Conservation (phyloP, 140 eudicot species). For the Artemisia princeps region DNA sequence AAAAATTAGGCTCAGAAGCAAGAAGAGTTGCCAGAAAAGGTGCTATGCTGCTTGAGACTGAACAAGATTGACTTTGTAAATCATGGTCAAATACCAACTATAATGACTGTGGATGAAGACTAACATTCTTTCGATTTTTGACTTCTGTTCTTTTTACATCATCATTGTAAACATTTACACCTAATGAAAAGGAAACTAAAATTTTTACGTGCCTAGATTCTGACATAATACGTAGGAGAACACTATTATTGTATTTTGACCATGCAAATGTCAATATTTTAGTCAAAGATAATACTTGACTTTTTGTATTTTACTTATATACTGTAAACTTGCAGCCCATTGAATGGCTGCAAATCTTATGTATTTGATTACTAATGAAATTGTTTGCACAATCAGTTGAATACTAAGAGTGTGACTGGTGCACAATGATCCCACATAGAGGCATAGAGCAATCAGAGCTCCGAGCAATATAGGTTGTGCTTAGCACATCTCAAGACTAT, state of each 20-base stretch:
- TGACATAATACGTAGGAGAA: conserved; percentile 17
- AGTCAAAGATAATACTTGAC: neutral
- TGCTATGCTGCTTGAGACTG: conserved; percentile 68
- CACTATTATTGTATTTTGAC: conserved; percentile 13
- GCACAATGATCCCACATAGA: no score
- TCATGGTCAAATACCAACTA: conserved; percentile 76
- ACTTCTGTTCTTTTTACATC: conserved; percentile 18
- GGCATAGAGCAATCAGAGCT: no score
- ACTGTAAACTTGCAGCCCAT: neutral
- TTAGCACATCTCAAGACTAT: no score
- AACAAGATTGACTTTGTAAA: conserved; percentile 70
- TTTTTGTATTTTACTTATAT: neutral
- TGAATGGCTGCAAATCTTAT: neutral
- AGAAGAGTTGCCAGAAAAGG: conserved; percentile 72
- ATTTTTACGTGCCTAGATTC: conserved; percentile 10
- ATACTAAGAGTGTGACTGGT: neutral
- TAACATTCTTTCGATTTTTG: conserved; percentile 25
- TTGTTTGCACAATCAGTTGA: conserved; percentile 5
- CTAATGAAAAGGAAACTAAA: conserved; percentile 5
- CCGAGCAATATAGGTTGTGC: no score
- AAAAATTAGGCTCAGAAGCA: conserved; percentile 69
- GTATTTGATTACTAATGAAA: neutral
- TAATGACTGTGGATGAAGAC: conserved; percentile 43
- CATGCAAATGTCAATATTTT: conserved; percentile 19
- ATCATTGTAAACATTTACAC: conserved; percentile 12